Conservation (phyloP, 441 rosid genomes). For the Breynia disticha region DNA sequence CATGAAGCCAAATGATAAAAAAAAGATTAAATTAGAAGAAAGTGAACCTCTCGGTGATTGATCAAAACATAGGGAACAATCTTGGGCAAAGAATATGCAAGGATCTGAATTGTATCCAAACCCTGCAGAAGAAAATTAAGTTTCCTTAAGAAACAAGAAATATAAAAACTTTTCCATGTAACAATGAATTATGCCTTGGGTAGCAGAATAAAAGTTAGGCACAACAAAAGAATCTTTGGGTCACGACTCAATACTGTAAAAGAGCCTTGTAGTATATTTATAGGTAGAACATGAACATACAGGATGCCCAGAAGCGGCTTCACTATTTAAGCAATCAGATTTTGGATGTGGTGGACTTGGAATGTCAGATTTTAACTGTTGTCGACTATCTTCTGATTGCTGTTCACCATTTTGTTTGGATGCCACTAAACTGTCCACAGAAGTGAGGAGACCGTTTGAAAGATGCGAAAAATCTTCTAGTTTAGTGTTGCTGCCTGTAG, state of each 20-base stretch:
- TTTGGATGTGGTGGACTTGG: slow-evolving; percentile 28
- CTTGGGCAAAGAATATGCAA: slow-evolving; percentile 93
- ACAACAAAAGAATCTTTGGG: too few relatives aligned
- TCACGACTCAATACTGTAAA: too few relatives aligned
- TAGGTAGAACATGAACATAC: slow-evolving; percentile 34
- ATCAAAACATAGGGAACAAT: slow-evolving; percentile 96
- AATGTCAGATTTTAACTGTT: neutral
- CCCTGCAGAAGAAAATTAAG: slow-evolving; percentile 46
- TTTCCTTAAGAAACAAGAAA: too few relatives aligned
- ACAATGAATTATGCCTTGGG: too few relatives aligned
- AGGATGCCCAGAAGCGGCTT: slow-evolving; percentile 39
- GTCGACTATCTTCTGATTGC: slow-evolving; percentile 6
- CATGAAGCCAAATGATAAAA: neutral
- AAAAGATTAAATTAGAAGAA: slow-evolving; percentile 13
- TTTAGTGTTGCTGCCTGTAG: slow-evolving; percentile 21
- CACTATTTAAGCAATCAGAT: slow-evolving; percentile 33
- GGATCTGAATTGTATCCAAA: slow-evolving; percentile 81
- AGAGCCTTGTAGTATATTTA: too few relatives aligned
- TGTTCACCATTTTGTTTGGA: slow-evolving; percentile 34
- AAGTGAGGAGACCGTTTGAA: slow-evolving; percentile 24
- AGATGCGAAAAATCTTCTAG: slow-evolving; percentile 13
- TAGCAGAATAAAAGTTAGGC: too few relatives aligned
- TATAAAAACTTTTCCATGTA: too few relatives aligned
- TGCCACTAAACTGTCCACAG: slow-evolving; percentile 23
- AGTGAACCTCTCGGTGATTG: slow-evolving; percentile 87